Conservation (phyloP, 192 early-diverging fungal species). For the Backusella macrospora region DNA sequence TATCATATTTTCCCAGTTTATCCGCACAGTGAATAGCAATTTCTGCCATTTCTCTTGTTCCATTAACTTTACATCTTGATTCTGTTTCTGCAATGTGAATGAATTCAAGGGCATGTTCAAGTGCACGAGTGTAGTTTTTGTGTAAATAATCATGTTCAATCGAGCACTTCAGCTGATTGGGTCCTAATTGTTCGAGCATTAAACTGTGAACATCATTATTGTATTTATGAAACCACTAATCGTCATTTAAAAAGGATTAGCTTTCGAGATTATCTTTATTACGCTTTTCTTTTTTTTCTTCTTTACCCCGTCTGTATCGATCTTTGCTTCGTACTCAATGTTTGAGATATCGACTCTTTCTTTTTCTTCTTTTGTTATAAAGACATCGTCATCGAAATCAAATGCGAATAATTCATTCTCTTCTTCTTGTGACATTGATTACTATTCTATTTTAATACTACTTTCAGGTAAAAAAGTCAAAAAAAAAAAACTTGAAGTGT, state of each 20-base stretch:
- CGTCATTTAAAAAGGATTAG: not conserved
- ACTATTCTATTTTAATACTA: not conserved
- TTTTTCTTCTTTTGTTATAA: conserved; percentile 17
- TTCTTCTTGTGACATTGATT: conserved; percentile 7
- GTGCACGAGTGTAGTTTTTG: conserved; percentile 29
- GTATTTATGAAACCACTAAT: conserved; percentile 35
- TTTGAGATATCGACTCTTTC: not conserved
- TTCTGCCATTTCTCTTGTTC: conserved; percentile 49
- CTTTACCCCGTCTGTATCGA: conserved; percentile 31
- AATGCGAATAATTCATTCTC: conserved; percentile 24
- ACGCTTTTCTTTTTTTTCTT: not conserved
- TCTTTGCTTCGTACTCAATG: conserved; percentile 28
- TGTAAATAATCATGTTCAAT: conserved; percentile 40
- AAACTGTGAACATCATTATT: conserved; percentile 5
- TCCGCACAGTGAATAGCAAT: conserved; percentile 45
- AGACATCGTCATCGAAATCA: conserved; percentile 45
- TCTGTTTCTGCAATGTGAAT: conserved; percentile 20
- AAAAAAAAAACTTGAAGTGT: too few relatives aligned
- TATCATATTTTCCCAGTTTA: conserved; percentile 24
- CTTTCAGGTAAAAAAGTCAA: too few relatives aligned
- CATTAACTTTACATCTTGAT: conserved; percentile 41
- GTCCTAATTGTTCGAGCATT: conserved; percentile 33
- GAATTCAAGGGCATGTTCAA: conserved; percentile 20
- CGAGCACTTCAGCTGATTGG: conserved; percentile 26
- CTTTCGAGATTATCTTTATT: too few relatives aligned